Conservation (phyloP, 306 rosid species). For the Oemleria cerasiformis region DNA sequence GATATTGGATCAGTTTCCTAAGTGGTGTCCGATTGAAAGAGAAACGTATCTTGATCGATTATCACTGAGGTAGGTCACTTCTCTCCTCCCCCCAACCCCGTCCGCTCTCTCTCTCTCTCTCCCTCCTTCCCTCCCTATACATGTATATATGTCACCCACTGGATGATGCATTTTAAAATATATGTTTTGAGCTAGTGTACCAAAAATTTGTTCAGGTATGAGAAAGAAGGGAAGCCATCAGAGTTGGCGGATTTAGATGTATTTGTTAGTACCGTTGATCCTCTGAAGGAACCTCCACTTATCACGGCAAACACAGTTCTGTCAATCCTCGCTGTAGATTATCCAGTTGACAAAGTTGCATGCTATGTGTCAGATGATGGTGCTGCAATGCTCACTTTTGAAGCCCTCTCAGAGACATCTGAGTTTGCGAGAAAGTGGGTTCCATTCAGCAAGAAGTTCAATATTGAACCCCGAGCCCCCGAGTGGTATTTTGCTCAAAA, state of each 20-base stretch:
- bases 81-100: slow-evolving; percentile 9
- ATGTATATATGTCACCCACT: background rate
- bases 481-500: slow-evolving; percentile 88
- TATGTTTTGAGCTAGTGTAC: background rate
- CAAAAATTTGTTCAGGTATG: slow-evolving; percentile 48
- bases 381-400: slow-evolving; percentile 95
- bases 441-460: slow-evolving; percentile 85
- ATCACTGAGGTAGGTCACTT: slow-evolving; percentile 53
- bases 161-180: background rate
- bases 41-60: slow-evolving; percentile 94
- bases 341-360: slow-evolving; percentile 82
- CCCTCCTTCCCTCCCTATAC: background rate
- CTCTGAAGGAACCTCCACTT: slow-evolving; percentile 90
- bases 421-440: slow-evolving; percentile 98
- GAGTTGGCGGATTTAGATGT: slow-evolving; percentile 67
- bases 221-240: slow-evolving; percentile 88
- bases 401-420: slow-evolving; percentile 89
- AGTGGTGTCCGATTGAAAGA: slow-evolving; percentile 77
- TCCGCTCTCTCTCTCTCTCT: slow-evolving; percentile 6
- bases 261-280: slow-evolving; percentile 95
- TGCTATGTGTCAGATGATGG: slow-evolving; percentile 97
- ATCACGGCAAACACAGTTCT: slow-evolving; percentile 91
- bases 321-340: slow-evolving; percentile 88
- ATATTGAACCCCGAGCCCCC: slow-evolving; percentile 85
- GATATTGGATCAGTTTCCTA: slow-evolving; percentile 92